Conservation (phyloP, 345 rosid species). For the Aethionema arabicum region DNA sequence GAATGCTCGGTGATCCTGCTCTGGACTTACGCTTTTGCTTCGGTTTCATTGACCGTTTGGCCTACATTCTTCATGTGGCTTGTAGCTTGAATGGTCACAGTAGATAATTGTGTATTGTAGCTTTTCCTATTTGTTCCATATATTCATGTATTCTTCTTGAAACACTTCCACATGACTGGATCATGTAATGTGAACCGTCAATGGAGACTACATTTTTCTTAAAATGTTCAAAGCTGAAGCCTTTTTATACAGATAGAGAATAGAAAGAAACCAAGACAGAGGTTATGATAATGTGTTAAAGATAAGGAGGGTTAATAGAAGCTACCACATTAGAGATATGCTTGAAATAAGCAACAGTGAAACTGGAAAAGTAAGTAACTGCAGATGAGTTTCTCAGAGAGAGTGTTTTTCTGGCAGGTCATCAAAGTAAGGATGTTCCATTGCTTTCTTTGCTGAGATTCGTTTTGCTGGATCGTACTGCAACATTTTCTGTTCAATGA, state of each 20-base stretch:
- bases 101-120: neutral
- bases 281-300: neutral
- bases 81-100: constrained; percentile 36
- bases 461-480: constrained; percentile 80
- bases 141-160: constrained; percentile 11
- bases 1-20: constrained; percentile 72
- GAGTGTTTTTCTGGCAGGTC: constrained; percentile 54
- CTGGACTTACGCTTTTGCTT: constrained; percentile 62
- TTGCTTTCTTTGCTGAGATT: constrained; percentile 88
- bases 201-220: neutral
- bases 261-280: constrained; percentile 14
- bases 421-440: constrained; percentile 92
- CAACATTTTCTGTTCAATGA: constrained; percentile 77
- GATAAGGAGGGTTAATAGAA: neutral
- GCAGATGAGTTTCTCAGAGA: constrained; percentile 41
- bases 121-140: constrained; percentile 2
- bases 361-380: neutral
- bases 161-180: neutral
- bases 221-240: neutral
- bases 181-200: neutral
- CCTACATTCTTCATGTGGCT: constrained; percentile 72
- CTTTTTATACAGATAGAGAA: constrained; percentile 9
- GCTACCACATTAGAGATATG: constrained; percentile 40
- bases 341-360: constrained; percentile 52
- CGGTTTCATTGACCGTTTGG: constrained; percentile 65